These are phyloP conservation scores for Diaporthe longicolla DNA, from an alignment of 2,329 filamentous ascomycete species.

Conservation along the genomic window DNA sequence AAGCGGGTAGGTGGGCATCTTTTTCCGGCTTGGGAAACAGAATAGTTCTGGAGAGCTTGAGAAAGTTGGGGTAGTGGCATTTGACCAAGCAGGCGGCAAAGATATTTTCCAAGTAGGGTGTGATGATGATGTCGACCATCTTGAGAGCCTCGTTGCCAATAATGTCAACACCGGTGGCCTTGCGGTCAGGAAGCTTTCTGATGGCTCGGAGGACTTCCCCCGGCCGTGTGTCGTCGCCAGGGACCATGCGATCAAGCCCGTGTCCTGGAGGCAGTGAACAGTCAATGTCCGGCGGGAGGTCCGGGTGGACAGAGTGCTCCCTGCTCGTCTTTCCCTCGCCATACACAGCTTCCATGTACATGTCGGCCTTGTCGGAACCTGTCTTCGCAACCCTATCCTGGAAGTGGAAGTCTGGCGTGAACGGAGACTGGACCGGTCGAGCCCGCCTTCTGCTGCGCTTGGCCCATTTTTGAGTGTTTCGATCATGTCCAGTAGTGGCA, in stretches of 20 bases:
- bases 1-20: background rate
- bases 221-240: fast-evolving
- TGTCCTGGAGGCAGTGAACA: background rate
- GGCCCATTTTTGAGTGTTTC: background rate
- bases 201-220: background rate
- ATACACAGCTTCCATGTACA: constrained; percentile 3
- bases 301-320: background rate
- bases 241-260: background rate
- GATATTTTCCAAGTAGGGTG: background rate
- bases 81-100: background rate
- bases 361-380: background rate
- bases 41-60: constrained; percentile 1
- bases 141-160: constrained; percentile 6
- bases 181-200: background rate
- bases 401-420: constrained; percentile 1
- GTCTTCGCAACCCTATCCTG: background rate
- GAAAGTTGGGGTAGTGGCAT: background rate
- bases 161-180: background rate
- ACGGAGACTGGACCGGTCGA: background rate
- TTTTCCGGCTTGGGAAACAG: background rate
- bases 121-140: background rate
- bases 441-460: background rate
- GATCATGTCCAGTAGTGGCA: background rate
- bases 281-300: background rate
- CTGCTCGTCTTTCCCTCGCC: background rate